phyloP scores from a whole-genome alignment of 805 yeast species.

The Schwanniomyces polymorphus region DNA sequence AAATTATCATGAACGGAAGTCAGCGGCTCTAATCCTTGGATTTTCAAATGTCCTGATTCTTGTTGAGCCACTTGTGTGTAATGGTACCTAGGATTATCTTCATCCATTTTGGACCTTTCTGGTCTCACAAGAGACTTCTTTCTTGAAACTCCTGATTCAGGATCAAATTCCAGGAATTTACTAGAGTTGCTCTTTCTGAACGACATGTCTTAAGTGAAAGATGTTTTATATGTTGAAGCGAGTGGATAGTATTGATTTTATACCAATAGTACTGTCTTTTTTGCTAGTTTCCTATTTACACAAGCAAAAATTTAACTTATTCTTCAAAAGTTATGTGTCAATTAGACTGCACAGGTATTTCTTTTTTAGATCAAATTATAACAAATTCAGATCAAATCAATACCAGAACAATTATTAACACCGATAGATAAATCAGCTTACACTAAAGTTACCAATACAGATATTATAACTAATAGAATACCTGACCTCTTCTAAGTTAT shows the following conservation, averaged over 20 bases:
- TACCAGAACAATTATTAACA: not conserved
- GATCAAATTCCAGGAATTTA: slow-evolving; percentile 41
- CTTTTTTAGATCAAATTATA: not conserved
- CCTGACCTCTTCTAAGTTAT: not conserved
- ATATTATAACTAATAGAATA: not conserved
- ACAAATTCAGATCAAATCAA: not conserved
- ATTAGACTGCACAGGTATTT: not conserved
- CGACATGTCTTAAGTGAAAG: slow-evolving; percentile 20
- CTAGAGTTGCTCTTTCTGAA: slow-evolving; percentile 25
- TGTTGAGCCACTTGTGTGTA: slow-evolving; percentile 73
- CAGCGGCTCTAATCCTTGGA: slow-evolving; percentile 23
- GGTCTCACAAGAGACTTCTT: slow-evolving; percentile 81
- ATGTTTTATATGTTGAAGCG: not conserved
- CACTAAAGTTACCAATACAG: not conserved
- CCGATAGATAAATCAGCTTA: not conserved
- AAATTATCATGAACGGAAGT: not conserved
- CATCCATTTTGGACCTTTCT: slow-evolving; percentile 69
- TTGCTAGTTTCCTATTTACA: not conserved
- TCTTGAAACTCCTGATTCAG: slow-evolving; percentile 42
- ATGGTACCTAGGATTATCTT: slow-evolving; percentile 74
- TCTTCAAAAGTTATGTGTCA: not conserved
- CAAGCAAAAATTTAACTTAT: not conserved
- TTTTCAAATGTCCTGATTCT: slow-evolving; percentile 58
- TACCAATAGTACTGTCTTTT: not conserved
- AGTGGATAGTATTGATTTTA: not conserved